Evolutionary conservation across 352 stramenopile genomes (phyloP), one percentile per base, ranked within the genome.

Genomic region (Elongisporangium prolatum): DNA sequence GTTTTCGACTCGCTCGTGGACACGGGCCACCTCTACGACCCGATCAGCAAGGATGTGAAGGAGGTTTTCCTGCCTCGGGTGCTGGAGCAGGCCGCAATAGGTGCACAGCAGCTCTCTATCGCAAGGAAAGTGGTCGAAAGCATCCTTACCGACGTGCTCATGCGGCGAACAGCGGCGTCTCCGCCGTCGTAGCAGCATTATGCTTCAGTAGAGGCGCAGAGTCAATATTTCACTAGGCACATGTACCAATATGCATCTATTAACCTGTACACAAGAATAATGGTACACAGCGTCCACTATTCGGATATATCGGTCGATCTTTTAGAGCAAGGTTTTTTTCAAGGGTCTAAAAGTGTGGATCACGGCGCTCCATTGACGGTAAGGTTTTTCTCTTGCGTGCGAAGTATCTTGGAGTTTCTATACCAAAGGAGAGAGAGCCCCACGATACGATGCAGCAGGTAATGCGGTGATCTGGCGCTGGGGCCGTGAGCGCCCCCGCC

Each of bases 11-110:
- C 77, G 48, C 83, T 98, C 40, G 74, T 97, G 51, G 78, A 91
- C 34, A 77, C 72, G 13, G 90, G 93, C 9, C 69, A 95, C 57
- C 97, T 98, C 64, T 96, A 87, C 68, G 93, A 98, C 50, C 93
- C 93, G 21, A 54, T 98, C 21, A 58, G 80, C 56, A 75, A 83
- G 59, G 90, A 97, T 54, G 68, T 98, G 8, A 69, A 84, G 24
- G 68, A 91, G 13, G 60, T 69, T 20, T 97, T 98, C 54, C 24
- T 98, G 47, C 89, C 90, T 0, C 68, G 69, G 34, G 54, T 89
- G 20, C 65, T 88, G 25, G 68, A 84, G 49, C 71, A 68, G 21
- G 78, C 67, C 4, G 74, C 77, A 25, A 60, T 64, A 18, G 58
- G 70, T 16, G 86, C 73, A 0, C 68, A 82, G 18, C 65, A 82